Base-by-base conservation (phyloP, 306 rosid genomes). In the Castanopsis chinensis region DNA sequence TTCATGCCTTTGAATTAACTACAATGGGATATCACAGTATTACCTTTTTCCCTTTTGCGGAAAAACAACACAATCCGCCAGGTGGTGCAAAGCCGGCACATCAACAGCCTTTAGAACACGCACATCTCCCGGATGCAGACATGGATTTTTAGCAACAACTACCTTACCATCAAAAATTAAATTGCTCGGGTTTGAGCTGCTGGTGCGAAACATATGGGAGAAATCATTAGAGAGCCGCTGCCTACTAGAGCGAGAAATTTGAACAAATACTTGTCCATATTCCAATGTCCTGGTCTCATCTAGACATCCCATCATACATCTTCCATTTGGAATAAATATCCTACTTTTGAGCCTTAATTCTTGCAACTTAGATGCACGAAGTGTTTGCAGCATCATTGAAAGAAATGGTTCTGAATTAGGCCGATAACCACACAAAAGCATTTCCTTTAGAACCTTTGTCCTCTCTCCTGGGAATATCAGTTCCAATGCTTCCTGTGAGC, bases 11-110 rank as follows among this genome's bases (percentile, higher is more conserved):
- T 28, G 20, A 59, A 21, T 2, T 20, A 21, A 9, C 32, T 23
- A 21, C 65, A 59, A 3, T 23, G 7, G 20, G 5, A 64, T 64
- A 15, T 28, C n/a, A 30, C 20, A 17, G 25, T 19, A 23, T 55
- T 76, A 87, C 88, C 88, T 80, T 6, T 65, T 10, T 32, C 88
- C 91, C 41, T 87, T 82, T 6, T 80, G 80, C 1, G 88, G 91
- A 71, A 87, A 87, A 71, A 87, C 88, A 18, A 87, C 83, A 61
- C 88, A 87, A 25, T 87, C 82, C 4, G 83, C 82, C 83, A 85
- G 80, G 45, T 87, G 91, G 14, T 72, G 85, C 61, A 87, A 69
- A 19, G 80, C 77, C 1, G 83, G 72, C 30, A 85, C 80, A 41
- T 87, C 77, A 58, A 87, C 74, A 4, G 87, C 91, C 54, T 4